phyloP scores from a whole-genome alignment of 1,284 basidiomycete genomes.

The Ganoderma leucocontextum region DNA sequence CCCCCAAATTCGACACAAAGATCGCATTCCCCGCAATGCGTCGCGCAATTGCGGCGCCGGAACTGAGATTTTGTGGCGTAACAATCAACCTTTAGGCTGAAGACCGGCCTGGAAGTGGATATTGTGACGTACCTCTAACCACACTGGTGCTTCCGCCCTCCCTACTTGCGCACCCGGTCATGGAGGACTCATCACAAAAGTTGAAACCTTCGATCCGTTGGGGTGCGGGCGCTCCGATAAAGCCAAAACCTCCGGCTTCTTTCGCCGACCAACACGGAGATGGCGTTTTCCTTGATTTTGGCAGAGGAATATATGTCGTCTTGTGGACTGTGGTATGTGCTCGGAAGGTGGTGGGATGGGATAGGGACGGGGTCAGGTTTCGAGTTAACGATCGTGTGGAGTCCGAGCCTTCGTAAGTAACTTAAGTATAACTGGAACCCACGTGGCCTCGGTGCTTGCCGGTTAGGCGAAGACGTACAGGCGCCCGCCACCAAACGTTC shows the following conservation, averaged over 20 bases:
- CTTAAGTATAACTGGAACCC: no score
- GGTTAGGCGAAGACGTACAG: no score
- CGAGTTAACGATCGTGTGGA: no score
- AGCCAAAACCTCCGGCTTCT: background rate
- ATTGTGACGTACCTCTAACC: background rate
- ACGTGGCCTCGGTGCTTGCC: no score
- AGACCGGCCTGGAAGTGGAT: background rate
- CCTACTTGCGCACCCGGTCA: background rate
- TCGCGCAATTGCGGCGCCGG: background rate
- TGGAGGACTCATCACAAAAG: background rate
- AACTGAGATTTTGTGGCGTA: background rate
- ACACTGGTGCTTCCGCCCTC: background rate
- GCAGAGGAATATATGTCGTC: background rate
- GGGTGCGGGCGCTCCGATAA: background rate
- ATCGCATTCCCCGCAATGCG: background rate
- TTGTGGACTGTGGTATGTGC: no score
- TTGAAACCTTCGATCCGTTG: background rate
- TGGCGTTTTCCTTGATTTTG: background rate
- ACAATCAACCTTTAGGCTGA: background rate
- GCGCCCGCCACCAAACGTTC: no score
- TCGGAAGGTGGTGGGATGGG: no score
- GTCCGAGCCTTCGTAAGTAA: no score
- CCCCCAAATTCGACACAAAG: background rate
- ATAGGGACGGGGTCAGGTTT: no score
- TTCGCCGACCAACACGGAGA: constrained; percentile 1